Base-by-base conservation (phyloP, 208 protist genomes). In the Leishmania amazonensis region DNA sequence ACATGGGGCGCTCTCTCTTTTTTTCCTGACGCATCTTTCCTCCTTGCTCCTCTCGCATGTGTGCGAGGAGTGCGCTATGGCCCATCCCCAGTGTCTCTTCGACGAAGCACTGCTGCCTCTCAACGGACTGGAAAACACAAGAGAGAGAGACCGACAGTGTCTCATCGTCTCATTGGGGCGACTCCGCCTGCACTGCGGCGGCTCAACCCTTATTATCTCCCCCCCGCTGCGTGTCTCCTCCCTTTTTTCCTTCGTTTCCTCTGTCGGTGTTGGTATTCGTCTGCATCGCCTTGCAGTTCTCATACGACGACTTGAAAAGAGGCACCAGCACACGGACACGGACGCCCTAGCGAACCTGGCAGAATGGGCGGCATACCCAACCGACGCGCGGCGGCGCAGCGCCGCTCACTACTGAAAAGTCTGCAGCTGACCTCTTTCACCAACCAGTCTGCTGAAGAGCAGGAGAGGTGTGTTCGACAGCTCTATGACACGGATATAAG, bases 401-500 rank as follows among this genome's bases (percentile, higher is more conserved):
- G 91, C 6, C 91, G 90, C 77, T 84, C 87, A 49, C 75, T 98
- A 58, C 78, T 98, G 54, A 81, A 89, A 53, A 80, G 76, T 40
- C 78, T 98, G 60, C 89, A 91, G 72, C 79, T 76, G 15, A 78
- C 96, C 42, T 85, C 82, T 21, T 75, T 75, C 72, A 83, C 78
- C 53, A 68, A 84, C n/a, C 64, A 83, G 67, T 88, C 90, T 8
- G 38, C 31, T 17, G 87, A 83, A 51, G 87, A 96, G 78, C 86
- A 92, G 64, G 76, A 91, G 65, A 62, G 67, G 42, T 49, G 91
- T n/a, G 80, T 96, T 7, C 81, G 84, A n/a, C 79, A 89, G 75
- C 83, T 98, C 9, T 95, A 93, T 78, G 89, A 91, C 5, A 88
- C 83, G 13, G 78, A 90, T 28, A 58, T 96, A 2, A 45, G 73